Base-by-base conservation (phyloP, 495 filamentous ascomycete species). In the Cercophora sp. region DNA sequence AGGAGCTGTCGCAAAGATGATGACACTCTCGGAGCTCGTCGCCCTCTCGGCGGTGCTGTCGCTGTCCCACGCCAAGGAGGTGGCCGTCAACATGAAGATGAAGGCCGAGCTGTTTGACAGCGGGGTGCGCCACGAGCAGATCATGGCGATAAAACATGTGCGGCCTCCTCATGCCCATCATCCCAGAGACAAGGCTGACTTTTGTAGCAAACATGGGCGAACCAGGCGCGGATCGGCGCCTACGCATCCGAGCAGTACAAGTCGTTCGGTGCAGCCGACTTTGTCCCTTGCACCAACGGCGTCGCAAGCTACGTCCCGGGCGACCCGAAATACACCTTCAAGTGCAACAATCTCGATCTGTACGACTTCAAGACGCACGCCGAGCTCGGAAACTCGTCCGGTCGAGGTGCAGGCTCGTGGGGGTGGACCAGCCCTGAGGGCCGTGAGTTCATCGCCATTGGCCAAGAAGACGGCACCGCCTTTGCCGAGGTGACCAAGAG, bases 371-470 rank as follows among this genome's bases (percentile, higher is more conserved):
- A 71, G 41, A 65, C 63, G 13, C 79, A 80, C 59, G 63, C 63
- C 8, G 70, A 72, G 41, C 60, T 80, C 9, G 74, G 77, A 23
- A 76, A 70, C 51, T 66, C 57, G 34, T 51, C 47, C 31, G 68
- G 68, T 49, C 62, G 66, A 19, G 61, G 57, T 16, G 57, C 57
- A 1, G 52, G 57, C 8, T 71, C 68, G 0, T 75, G 71, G 72
- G 80, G 79, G 0, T 82, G 80, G 80, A 82, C 80, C 2, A 78
- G 73, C 5, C 58, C 59, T 0, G 65, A 74, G 18, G 80, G 77
- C 9, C 73, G 80, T 8, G 80, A 84, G 43, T 76, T 84, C 56
- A 66, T 78, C 22, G 79, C 77, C 36, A 73, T 84, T 36, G 79
- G 71, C 1, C 80, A 84, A 53, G 67, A 69, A 24, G 80, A 83